Base-by-base conservation (phyloP, 2,329 filamentous ascomycete species). In the Colletotrichum lini region DNA sequence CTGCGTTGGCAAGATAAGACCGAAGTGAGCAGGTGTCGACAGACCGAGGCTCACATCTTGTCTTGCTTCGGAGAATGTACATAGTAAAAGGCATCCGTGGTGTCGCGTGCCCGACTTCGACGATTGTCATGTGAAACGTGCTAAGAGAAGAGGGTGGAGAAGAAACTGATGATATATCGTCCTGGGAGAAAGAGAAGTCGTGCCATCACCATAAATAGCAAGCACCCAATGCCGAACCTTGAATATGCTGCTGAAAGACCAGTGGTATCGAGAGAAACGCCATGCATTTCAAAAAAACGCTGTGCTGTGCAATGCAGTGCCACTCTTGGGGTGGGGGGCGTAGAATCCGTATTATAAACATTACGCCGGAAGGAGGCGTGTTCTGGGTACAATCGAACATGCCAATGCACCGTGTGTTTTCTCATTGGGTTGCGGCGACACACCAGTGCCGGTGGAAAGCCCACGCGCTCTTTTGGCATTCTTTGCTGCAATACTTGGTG, bases 401-500 rank as follows among this genome's bases (percentile, higher is more conserved):
- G 67, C 72, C 72, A 70, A 70, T 26, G 49, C 57, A 57, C 59
- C 35, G 47, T n/a, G 50, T 44, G 40, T 16, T 38, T 35, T 21
- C 67, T 81, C 80, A 89, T 82, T 87, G 86, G 44, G 87, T 84
- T 60, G 93, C 93, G 71, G 92, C 92, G 70, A 96, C 92, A 81
- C 96, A 99, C 96, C 96, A 99, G 84, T 98, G 97, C 72, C 96
- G 92, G 81, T 99, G 96, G 83, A 95, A 98, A 38, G 96, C 95
- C 96, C 96, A 99, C 12, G 96, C 97, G 77, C 94, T 97, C 87
- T 98, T 98, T 84, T 99, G 96, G 83, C 96, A 99, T 82, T 99
- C 96, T 83, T 99, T 99, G 89, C 95, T 98, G 91, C 96, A 99
- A 85, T 98, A 98, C 82, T 99, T 99, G 73, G 96, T 99, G 75